Base-by-base conservation (phyloP, 2,329 filamentous ascomycete species). In the Emericellopsis cladophorae region DNA sequence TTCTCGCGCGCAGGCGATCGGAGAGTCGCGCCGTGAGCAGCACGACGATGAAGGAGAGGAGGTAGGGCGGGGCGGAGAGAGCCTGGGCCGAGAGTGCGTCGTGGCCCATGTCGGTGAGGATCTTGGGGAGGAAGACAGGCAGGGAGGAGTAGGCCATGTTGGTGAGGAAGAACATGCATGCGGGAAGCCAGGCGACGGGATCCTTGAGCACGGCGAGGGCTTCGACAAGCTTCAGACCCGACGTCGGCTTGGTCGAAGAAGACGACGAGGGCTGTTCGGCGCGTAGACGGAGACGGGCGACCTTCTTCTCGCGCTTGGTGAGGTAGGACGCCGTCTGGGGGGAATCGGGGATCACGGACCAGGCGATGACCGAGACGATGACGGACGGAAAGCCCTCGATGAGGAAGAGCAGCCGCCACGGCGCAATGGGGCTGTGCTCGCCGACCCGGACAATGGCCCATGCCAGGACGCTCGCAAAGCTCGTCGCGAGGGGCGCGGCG, bases 91-190 rank as follows among this genome's bases (percentile, higher is more conserved):
- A 63, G 2, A 83, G 61, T 1, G 72, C 60, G 31, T 74, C 69
- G 61, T 86, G 82, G 44, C 84, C 84, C 85, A 93, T 79, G 54
- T 81, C 74, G 44, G 69, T 66, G 37, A 93, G 72, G 46, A 93
- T 86, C 21, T 83, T 87, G 31, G 87, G 87, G 3, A 94, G 71
- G 56, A 94, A 94, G 38, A 92, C 84, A 3, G 88, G 88, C 55
- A 94, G 78, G 18, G 84, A 90, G 53, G 79, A 80, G 65, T 94
- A 95, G 11, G 87, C 83, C 56, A 93, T 82, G 60, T 95, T 94
- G 54, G 83, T 79, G 58, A 81, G 77, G 66, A 93, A 88, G 67
- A 93, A 85, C 75, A 94, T 93, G 50, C 76, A 60, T 1, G 86
- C 81, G 5, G 84, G 84, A 34, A 90, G 67, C 64, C 85, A 90